phyloP scores from a whole-genome alignment of 768 basidiomycete genomes.

The Kwoniella heveanensis region DNA sequence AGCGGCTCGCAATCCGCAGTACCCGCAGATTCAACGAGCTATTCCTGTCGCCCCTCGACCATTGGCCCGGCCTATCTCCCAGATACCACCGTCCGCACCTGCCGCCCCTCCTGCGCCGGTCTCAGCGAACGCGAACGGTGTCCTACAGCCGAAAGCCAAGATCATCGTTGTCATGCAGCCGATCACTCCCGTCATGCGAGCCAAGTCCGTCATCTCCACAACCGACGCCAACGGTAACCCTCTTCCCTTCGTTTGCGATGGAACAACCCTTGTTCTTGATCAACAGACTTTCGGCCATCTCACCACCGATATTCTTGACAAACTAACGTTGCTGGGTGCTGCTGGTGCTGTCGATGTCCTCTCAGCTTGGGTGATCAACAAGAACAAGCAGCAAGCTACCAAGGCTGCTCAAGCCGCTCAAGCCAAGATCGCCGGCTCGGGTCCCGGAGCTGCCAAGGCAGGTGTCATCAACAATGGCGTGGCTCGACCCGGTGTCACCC shows the following conservation, averaged over 20 bases:
- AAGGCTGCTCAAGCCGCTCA: conserved; percentile 29
- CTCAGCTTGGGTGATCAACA: conserved; percentile 48
- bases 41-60: conserved; percentile 28
- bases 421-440: conserved; percentile 9
- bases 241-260: conserved; percentile 47
- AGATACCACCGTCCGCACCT: conserved; percentile 12
- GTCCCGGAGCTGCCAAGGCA: not conserved
- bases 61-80: conserved; percentile 22
- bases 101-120: conserved; percentile 22
- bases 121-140: conserved; percentile 29
- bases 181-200: conserved; percentile 43
- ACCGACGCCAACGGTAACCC: conserved; percentile 42
- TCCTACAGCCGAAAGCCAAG: conserved; percentile 40
- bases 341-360: conserved; percentile 46
- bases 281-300: conserved; percentile 46
- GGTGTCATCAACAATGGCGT: conserved; percentile 1
- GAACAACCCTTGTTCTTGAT: conserved; percentile 41
- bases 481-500: not conserved
- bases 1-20: conserved; percentile 19
- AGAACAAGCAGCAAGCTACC: conserved; percentile 38
- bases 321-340: conserved; percentile 42
- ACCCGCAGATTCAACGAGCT: conserved; percentile 10
- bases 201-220: conserved; percentile 35
- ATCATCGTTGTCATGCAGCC: conserved; percentile 43
- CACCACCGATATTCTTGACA: conserved; percentile 40